These are phyloP conservation scores for Colletotrichum sp. DNA, from an alignment of 2,329 filamentous ascomycete species.

Conservation along the genomic window DNA sequence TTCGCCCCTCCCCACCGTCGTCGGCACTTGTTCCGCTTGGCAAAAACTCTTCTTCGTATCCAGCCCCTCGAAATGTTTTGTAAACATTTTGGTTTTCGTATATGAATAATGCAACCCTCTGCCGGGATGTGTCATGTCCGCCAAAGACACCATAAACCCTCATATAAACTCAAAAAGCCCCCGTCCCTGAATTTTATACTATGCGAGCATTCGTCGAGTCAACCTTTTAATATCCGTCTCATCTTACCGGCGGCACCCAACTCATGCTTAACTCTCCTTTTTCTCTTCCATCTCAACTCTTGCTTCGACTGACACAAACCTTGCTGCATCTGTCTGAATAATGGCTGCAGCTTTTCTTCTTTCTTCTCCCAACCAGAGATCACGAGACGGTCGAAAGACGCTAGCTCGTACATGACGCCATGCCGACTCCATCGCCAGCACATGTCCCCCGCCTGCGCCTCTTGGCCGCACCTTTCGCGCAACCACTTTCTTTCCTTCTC, in stretches of 20 bases:
- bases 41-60: neutral
- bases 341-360: neutral
- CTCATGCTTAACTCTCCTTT: neutral
- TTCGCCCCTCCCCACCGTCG: neutral
- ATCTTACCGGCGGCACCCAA: neutral
- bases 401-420: neutral
- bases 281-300: neutral
- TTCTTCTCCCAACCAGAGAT: neutral
- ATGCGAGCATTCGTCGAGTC: neutral
- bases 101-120: neutral
- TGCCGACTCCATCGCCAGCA: neutral
- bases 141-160: neutral
- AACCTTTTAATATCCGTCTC: neutral
- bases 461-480: neutral
- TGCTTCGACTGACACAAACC: neutral
- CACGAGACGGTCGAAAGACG: neutral
- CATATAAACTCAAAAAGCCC: neutral
- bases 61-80: neutral
- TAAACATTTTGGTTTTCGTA: neutral
- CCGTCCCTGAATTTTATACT: neutral
- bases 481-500: neutral
- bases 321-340: neutral
- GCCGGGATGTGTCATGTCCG: neutral
- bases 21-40: conserved; percentile 8
- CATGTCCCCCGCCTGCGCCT: neutral